Percentiles rank a stretch among this genome's conserved stretches.
phyloP scores from a whole-genome alignment of 345 rosid genomes.

The Alliaria petiolata region DNA sequence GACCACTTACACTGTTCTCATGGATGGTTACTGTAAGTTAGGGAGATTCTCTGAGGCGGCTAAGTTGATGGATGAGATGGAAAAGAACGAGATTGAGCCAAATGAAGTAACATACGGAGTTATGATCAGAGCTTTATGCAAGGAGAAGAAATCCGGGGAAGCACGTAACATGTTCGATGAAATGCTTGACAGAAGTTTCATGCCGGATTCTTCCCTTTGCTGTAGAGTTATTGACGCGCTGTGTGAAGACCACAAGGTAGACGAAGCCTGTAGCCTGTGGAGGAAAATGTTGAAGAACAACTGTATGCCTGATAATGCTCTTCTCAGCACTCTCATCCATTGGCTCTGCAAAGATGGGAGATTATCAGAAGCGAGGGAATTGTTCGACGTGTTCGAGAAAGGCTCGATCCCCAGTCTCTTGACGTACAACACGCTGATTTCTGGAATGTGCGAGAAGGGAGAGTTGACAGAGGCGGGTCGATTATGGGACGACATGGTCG shows the following conservation, averaged over 20 bases:
- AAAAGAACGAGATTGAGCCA: conserved; percentile 58
- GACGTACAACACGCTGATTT: conserved; percentile 71
- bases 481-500: conserved; percentile 89
- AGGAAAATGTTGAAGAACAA: conserved; percentile 64
- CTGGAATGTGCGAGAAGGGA: conserved; percentile 77
- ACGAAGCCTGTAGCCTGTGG: conserved; percentile 71
- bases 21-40: conserved; percentile 72
- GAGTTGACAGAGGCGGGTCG: conserved; percentile 68
- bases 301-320: conserved; percentile 72
- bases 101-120: conserved; percentile 90
- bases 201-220: conserved; percentile 65
- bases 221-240: conserved; percentile 74
- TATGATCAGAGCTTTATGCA: conserved; percentile 70
- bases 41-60: conserved; percentile 74
- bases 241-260: conserved; percentile 65
- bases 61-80: conserved; percentile 88
- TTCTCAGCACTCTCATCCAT: conserved; percentile 69
- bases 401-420: conserved; percentile 65
- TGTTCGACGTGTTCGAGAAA: conserved; percentile 74
- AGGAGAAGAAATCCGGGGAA: conserved; percentile 62
- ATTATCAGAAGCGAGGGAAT: conserved; percentile 60
- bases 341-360: conserved; percentile 85
- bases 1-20: conserved; percentile 61
- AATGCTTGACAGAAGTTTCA: conserved; percentile 63
- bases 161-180: conserved; percentile 65